Evolutionary conservation across 305 asterid species (phyloP).

Genomic region (Fraxinus sp.): DNA sequence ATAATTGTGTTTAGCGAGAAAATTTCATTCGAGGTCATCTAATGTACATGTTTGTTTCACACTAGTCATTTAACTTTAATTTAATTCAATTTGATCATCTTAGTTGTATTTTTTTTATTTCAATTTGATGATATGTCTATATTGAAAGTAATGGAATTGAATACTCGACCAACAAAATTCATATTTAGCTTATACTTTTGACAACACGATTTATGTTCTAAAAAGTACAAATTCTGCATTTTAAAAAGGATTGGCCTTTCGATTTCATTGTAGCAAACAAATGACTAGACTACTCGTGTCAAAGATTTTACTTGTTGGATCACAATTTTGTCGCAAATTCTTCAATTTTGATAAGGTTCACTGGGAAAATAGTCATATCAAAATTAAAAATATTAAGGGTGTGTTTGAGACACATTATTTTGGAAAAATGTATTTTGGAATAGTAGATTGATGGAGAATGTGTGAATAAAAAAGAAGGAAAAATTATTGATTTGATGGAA

Average conservation of each 20-base stretch:
- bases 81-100: neutral
- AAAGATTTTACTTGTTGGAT: neutral
- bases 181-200: neutral
- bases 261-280: neutral
- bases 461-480: too few relatives aligned
- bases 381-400: neutral
- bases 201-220: neutral
- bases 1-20: neutral
- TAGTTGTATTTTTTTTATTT: neutral
- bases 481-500: too few relatives aligned
- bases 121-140: neutral
- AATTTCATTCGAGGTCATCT: neutral
- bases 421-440: too few relatives aligned
- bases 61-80: neutral
- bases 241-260: neutral
- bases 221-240: neutral
- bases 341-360: neutral
- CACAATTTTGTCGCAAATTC: neutral
- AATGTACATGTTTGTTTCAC: neutral
- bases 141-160: neutral
- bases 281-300: neutral
- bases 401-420: too few relatives aligned
- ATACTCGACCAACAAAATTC: neutral
- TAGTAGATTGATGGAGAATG: too few relatives aligned
- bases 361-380: neutral